Conservation (phyloP, 2,329 filamentous ascomycete species). For the Bimuria novae-zelandiae region DNA sequence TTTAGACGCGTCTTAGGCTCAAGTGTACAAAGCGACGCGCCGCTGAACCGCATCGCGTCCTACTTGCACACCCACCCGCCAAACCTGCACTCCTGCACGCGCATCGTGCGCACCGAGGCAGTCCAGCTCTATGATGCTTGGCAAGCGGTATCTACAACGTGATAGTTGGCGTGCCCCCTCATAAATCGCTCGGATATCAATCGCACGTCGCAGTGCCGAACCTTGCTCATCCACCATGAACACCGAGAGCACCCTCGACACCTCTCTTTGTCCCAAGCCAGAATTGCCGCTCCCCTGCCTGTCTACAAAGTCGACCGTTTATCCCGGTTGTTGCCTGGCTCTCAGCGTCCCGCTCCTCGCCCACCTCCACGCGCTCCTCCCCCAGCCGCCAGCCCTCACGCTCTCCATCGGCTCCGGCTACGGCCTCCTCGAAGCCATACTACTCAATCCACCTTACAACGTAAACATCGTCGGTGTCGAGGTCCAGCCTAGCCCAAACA, state of each 20-base stretch:
- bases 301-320: conserved; percentile 22
- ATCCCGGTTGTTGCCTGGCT: conserved; percentile 44
- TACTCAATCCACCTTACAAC: conserved; percentile 28
- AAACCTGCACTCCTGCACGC: no score
- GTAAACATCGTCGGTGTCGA: conserved; percentile 54
- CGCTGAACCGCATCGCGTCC: no score
- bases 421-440: conserved; percentile 55
- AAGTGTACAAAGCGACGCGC: no score
- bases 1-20: no score
- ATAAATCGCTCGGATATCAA: no score
- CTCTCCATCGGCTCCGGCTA: conserved; percentile 57
- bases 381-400: conserved; percentile 22
- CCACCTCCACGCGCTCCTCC: conserved; percentile 30
- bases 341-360: conserved; percentile 39
- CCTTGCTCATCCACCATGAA: not conserved
- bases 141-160: no score
- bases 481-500: conserved; percentile 52
- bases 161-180: no score
- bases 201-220: no score
- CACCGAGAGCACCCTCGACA: conserved; percentile 1
- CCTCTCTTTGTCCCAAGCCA: conserved; percentile 6
- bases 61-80: no score
- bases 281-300: conserved; percentile 16
- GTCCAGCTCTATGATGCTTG: no score
- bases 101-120: no score